Base-by-base conservation (phyloP, 2,329 filamentous ascomycete species). In the Diplocarpon mali region DNA sequence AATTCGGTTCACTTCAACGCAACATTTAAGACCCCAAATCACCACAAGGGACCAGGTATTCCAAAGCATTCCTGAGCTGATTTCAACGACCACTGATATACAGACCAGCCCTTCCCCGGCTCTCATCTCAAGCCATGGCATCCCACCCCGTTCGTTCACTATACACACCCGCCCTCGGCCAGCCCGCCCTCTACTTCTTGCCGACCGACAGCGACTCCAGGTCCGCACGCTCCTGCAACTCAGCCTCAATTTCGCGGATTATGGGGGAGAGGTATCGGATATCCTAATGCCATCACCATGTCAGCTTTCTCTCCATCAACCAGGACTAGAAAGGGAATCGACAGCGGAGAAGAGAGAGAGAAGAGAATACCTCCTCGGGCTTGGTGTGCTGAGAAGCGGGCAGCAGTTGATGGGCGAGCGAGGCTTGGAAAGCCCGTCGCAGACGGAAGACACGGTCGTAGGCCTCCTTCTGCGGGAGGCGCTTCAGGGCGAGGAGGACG, bases 381-480 rank as follows among this genome's bases (percentile, higher is more conserved):
- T 79, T 84, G 52, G 77, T 85, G 65, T 80, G 79, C 65, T 85
- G 58, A 45, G 69, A 62, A 68, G 73, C 74, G 64, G 78, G 75
- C 45, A 82, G 71, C 51, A 81, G 67, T 69, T 79, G 78, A 66
- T 81, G 78, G 60, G 71, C 65, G 62, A 77, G 66, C 60, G 72
- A 76, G 66, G 69, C 71, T 71, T 59, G 92, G 70, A 93, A 81
- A 61, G 92, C 90, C 69, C 92, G 82, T 71, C 92, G 86, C 68
- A 98, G 79, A 64, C 92, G 89, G 82, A 88, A 98, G 66, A 96
- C 80, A 66, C 92, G 90, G 73, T 98, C 92, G 72, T 96, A 96
- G 61, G 82, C 76, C 65, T 92, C 86, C 74, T 93, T 86, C 61
- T 86, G 76, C 47, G 85, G 78, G 52, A 98, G 84, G 65, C 92